These are phyloP conservation scores for Hypoxylon lenormandii DNA, from an alignment of 495 filamentous ascomycete genomes.

Conservation along the genomic window DNA sequence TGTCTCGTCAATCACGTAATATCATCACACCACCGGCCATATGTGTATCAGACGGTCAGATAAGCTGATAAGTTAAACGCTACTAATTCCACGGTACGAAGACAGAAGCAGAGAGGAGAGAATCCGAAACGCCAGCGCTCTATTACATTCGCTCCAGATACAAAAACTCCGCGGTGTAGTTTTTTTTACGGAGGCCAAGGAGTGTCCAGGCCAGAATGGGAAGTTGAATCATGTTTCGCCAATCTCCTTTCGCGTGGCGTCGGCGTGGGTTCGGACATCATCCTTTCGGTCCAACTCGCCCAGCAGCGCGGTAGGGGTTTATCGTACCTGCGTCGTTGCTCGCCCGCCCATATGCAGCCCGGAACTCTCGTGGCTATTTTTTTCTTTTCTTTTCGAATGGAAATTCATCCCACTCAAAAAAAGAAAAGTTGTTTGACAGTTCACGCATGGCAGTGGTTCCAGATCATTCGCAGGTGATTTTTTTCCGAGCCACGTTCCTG, in stretches of 20 bases:
- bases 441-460: constrained; percentile 6
- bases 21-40: not conserved
- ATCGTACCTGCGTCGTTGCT: constrained; percentile 41
- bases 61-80: not conserved
- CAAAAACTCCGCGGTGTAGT: not conserved
- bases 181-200: too few relatives aligned
- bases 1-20: not conserved
- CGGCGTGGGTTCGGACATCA: constrained; percentile 19
- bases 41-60: too few relatives aligned
- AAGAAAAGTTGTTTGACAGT: constrained; percentile 7
- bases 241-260: constrained; percentile 32
- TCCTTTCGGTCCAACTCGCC: constrained; percentile 20
- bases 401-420: constrained; percentile 6
- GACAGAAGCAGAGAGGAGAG: not conserved
- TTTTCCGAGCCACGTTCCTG: constrained; percentile 34
- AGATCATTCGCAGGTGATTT: constrained; percentile 8
- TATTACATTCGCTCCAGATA: not conserved
- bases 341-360: constrained; percentile 23
- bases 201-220: constrained; percentile 30
- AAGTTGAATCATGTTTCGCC: constrained; percentile 28
- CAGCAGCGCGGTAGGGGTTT: constrained; percentile 11
- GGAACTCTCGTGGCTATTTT: constrained; percentile 39
- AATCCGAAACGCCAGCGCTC: too few relatives aligned
- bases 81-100: not conserved
- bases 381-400: not conserved